A percentile compares a stretch with the other conserved stretches of the same genome.
These are phyloP conservation scores for Wickerhamiella alocasiicola DNA, from an alignment of 805 yeast genomes.

Conservation along the genomic window DNA sequence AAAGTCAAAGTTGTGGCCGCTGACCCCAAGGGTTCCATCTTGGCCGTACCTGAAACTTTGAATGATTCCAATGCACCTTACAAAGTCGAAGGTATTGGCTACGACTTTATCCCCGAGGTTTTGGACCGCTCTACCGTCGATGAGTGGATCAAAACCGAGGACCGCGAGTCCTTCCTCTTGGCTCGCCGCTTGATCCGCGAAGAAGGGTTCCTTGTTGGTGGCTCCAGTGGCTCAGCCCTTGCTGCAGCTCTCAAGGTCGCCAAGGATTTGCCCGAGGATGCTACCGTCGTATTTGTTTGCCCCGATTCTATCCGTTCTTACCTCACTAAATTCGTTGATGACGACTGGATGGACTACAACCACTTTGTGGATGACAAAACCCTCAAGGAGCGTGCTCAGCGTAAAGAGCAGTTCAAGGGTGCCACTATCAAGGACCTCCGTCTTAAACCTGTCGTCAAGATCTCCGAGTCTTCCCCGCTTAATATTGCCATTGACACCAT, in stretches of 20 bases:
- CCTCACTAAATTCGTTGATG: slow-evolving; percentile 77
- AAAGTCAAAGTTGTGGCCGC: slow-evolving; percentile 59
- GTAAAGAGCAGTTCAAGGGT: slow-evolving; percentile 33
- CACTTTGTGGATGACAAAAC: slow-evolving; percentile 50
- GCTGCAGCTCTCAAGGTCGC: slow-evolving; percentile 65
- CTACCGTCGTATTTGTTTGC: slow-evolving; percentile 64
- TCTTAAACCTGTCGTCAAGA: slow-evolving; percentile 71
- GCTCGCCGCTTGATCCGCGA: slow-evolving; percentile 73
- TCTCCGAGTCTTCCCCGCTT: slow-evolving; percentile 45
- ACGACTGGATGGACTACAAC: slow-evolving; percentile 78
- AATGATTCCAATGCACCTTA: slow-evolving; percentile 48
- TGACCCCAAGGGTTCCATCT: slow-evolving; percentile 77
- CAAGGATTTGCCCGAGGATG: slow-evolving; percentile 57
- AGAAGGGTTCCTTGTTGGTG: slow-evolving; percentile 82
- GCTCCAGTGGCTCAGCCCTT: slow-evolving; percentile 77
- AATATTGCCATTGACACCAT: slow-evolving; percentile 55
- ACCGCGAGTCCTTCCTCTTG: slow-evolving; percentile 61
- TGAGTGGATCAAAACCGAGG: slow-evolving; percentile 78
- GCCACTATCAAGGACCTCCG: slow-evolving; percentile 57
- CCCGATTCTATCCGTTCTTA: slow-evolving; percentile 83
- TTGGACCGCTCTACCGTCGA: slow-evolving; percentile 55
- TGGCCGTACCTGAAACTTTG: slow-evolving; percentile 65
- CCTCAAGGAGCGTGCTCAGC: slow-evolving; percentile 29
- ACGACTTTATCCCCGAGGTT: slow-evolving; percentile 77
- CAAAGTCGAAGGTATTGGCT: slow-evolving; percentile 84